These are phyloP conservation scores for Entoloma clypeatum DNA, from an alignment of 1,284 basidiomycete species.

Conservation along the genomic window DNA sequence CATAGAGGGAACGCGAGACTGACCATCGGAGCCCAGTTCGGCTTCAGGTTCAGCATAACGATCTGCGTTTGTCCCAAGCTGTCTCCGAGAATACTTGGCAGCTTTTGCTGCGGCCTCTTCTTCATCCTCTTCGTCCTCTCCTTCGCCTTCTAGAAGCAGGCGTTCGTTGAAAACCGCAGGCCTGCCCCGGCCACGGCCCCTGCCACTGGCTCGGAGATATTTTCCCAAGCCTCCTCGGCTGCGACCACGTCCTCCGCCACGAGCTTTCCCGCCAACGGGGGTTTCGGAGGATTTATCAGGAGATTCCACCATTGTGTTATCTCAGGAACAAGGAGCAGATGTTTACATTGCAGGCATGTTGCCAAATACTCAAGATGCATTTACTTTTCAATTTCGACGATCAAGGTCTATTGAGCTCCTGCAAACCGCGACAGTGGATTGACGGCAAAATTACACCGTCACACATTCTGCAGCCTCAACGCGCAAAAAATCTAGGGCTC, in stretches of 20 bases:
- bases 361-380: too few species aligned
- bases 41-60: slow-evolving; percentile 65
- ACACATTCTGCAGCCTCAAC: too few species aligned
- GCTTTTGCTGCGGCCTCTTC: slow-evolving; percentile 45
- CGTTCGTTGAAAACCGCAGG: slow-evolving; percentile 60
- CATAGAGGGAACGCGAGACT: too few species aligned
- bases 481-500: too few species aligned
- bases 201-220: slow-evolving; percentile 63
- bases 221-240: slow-evolving; percentile 70
- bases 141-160: slow-evolving; percentile 57
- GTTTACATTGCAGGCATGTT: too few species aligned
- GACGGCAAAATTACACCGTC: too few species aligned
- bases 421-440: too few species aligned
- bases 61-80: slow-evolving; percentile 65
- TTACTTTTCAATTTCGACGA: too few species aligned
- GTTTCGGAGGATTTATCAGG: slow-evolving; percentile 1
- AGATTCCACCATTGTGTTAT: too few species aligned
- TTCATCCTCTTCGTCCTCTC: slow-evolving; percentile 42
- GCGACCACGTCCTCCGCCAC: slow-evolving; percentile 33
- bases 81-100: slow-evolving; percentile 50
- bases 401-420: too few species aligned
- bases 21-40: slow-evolving; percentile 65
- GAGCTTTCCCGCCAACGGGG: slow-evolving; percentile 2
- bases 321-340: too few species aligned
- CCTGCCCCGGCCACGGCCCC: slow-evolving; percentile 54